Evolutionary conservation across 2,329 filamentous ascomycete genomes (phyloP).

Genomic region (Zalaria sp.): DNA sequence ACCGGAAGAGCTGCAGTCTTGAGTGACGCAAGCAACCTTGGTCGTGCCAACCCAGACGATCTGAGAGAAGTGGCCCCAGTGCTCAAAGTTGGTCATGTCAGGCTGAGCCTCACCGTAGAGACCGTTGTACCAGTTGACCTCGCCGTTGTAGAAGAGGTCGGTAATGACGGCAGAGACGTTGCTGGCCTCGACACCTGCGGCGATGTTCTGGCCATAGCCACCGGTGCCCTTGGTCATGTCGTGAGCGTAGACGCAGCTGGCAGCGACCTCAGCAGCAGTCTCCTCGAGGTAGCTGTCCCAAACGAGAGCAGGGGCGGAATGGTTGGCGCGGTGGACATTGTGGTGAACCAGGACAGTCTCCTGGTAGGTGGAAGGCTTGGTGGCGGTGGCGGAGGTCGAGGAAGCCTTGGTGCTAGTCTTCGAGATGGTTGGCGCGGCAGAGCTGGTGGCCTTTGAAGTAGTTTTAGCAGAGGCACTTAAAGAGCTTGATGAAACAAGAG

Average conservation of each 20-base stretch:
- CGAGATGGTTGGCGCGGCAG: conserved; percentile 6
- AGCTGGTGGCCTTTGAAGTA: conserved; percentile 1
- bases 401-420: neutral
- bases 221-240: conserved; percentile 50
- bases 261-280: conserved; percentile 51
- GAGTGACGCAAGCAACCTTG: conserved; percentile 48
- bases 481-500: neutral
- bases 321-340: conserved; percentile 76
- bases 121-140: conserved; percentile 43
- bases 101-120: conserved; percentile 48
- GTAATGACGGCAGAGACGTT: conserved; percentile 56
- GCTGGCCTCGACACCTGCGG: conserved; percentile 44
- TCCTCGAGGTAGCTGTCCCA: conserved; percentile 53
- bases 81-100: conserved; percentile 46
- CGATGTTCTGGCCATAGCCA: conserved; percentile 86
- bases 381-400: conserved; percentile 2
- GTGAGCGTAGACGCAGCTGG: conserved; percentile 59
- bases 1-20: conserved; percentile 40
- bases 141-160: conserved; percentile 80
- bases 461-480: neutral
- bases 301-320: conserved; percentile 49
- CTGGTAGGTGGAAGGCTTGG: conserved; percentile 14
- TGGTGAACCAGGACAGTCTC: conserved; percentile 52
- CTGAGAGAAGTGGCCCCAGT: conserved; percentile 65
- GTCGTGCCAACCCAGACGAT: conserved; percentile 54